A percentile compares a stretch with the other conserved stretches of the same genome.
These are phyloP conservation scores for Dorcoceras hygrometricum DNA, from an alignment of 257 asterid genomes.

Conservation along the genomic window DNA sequence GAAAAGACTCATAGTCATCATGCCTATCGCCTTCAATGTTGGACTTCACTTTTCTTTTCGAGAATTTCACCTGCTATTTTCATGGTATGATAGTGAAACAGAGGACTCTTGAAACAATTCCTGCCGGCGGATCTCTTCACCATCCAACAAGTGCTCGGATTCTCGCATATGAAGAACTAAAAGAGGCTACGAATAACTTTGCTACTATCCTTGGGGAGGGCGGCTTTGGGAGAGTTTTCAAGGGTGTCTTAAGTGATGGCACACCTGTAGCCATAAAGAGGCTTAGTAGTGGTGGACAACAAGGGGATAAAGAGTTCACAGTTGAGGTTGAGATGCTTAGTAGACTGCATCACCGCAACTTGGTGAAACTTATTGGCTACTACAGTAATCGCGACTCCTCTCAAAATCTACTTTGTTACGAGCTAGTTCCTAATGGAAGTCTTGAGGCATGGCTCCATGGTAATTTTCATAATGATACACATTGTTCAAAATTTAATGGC, in stretches of 20 bases:
- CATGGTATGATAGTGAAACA: conserved; percentile 42
- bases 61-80: conserved; percentile 19
- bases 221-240: conserved; percentile 92
- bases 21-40: not conserved
- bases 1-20: not conserved
- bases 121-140: conserved; percentile 61
- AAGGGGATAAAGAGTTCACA: conserved; percentile 89
- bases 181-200: conserved; percentile 88
- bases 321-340: conserved; percentile 99
- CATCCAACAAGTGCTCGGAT: conserved; percentile 85
- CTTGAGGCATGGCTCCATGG: conserved; percentile 98
- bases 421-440: conserved; percentile 96
- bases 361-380: conserved; percentile 92
- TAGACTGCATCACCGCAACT: conserved; percentile 92
- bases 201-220: conserved; percentile 93
- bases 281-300: conserved; percentile 89
- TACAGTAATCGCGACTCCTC: conserved; percentile 76
- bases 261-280: conserved; percentile 93
- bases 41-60: conserved; percentile 7
- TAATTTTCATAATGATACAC: conserved; percentile 29
- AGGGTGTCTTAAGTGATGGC: conserved; percentile 84
- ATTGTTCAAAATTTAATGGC: not conserved
- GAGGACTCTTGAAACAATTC: conserved; percentile 40
- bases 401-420: conserved; percentile 88
- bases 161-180: conserved; percentile 77